Percentiles rank a stretch among this genome's conserved stretches.
Evolutionary conservation across 352 stramenopile species (phyloP).

Genomic region (Phytophthora podocarpi): DNA sequence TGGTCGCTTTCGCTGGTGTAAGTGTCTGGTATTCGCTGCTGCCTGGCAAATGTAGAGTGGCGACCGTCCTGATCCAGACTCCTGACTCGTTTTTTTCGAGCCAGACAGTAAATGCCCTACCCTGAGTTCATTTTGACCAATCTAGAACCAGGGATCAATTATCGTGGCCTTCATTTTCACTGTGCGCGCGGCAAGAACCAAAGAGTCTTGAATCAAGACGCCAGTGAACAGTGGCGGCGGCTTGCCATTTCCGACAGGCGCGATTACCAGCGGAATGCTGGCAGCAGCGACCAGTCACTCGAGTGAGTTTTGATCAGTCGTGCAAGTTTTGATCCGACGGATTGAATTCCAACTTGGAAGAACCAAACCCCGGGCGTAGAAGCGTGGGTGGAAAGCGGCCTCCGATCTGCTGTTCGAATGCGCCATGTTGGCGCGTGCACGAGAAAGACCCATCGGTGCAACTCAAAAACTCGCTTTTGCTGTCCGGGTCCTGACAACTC

Average conservation of each 20-base stretch:
- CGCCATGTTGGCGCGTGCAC: conserved; percentile 13
- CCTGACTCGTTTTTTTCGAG: conserved; percentile 26
- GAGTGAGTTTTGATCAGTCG: too few species aligned
- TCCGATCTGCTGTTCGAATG: conserved; percentile 30
- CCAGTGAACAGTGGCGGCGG: neutral
- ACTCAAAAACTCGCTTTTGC: conserved; percentile 11
- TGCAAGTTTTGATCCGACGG: neutral
- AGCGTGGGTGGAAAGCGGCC: conserved; percentile 13
- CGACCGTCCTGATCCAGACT: neutral
- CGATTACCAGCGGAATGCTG: neutral
- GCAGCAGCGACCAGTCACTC: too few species aligned
- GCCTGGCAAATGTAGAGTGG: conserved; percentile 17
- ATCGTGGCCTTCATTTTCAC: conserved; percentile 9
- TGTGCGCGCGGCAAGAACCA: too few species aligned
- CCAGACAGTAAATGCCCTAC: conserved; percentile 11
- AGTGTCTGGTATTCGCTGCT: too few species aligned
- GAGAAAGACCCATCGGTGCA: conserved; percentile 5
- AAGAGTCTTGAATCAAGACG: too few species aligned
- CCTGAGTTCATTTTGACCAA: conserved; percentile 11
- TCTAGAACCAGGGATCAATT: neutral
- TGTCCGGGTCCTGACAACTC: conserved; percentile 5
- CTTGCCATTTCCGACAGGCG: neutral
- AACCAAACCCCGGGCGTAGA: conserved; percentile 5
- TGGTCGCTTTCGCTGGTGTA: too few species aligned
- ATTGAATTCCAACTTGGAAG: too few species aligned